Evolutionary conservation across 768 basidiomycete genomes (phyloP), one percentile per base, ranked within the genome.

Genomic region (Lactarius trivialis): DNA sequence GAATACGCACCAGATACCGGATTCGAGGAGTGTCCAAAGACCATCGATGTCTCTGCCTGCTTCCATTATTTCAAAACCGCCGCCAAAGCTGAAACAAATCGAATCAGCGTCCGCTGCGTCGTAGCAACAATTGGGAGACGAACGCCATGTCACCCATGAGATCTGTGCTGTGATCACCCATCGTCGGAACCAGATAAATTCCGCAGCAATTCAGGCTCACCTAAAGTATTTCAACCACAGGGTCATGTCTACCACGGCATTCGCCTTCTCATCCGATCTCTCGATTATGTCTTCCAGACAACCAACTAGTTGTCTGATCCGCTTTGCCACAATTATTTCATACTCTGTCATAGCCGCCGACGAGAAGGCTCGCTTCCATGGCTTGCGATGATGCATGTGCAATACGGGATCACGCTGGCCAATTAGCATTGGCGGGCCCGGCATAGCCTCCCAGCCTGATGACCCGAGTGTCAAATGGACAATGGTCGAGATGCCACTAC

Each of bases 301-400:
- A 8, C 78, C 78, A 8, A 79, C 72, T 1, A 83, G 73, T 60
- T 82, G 78, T 2, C 65, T 60, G 4, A 73, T 74, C 15, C 80
- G 67, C 21, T 68, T 67, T 0, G 70, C 70, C n/a, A 83, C 67
- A 3, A 78, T 67, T 1, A 68, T 65, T 61, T 81, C 76, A 57
- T 82, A 83, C 19, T 76, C 78, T 66, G 78, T 79, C 41, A 84
- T 63, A 1, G 81, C 77, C 2, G 70, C 61, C 8, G 76, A 75
- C 48, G 71, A 81, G 70, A 83, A 76, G 0, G 76, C 82, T 19
- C 79, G 73, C 24, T 76, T 77, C 82, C 82, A 83, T 1, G 78
- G 72, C 28, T 74, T 74, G 11, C 81, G 76, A 7, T 80, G 74
- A 6, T 75, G 72, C 1, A 74, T 71, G 61, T 84, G 82, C 39